Evolutionary conservation across 768 basidiomycete genomes (phyloP), one percentile per base, ranked within the genome.

Genomic region (Pluteus cervinus): DNA sequence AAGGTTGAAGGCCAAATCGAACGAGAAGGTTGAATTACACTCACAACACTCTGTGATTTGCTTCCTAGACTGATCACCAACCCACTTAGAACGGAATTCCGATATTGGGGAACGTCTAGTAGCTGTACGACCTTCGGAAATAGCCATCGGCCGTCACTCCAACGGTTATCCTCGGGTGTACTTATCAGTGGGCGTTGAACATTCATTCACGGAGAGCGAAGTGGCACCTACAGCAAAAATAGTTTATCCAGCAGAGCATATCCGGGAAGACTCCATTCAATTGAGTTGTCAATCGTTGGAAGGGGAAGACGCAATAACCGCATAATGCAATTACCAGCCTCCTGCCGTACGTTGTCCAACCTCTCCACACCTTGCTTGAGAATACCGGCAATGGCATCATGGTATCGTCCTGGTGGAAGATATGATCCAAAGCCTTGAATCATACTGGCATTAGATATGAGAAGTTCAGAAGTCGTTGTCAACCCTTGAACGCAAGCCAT

Each of bases 311-410:
- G 49, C 32, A 88, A 49, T 20, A 91, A 56, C 40, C 56, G 56
- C 37, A 67, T 29, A 44, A 91, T 66, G 45, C 75, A 68, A 43
- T 68, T 63, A 1, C 89, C 89, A 7, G 88, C 86, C 34, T 75
- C 78, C 41, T 83, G 85, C 30, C 94, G 74, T 33, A 97, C 87
- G 51, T 84, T 90, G 54, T 96, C 92, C 12, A 98, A 71, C 49
- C 90, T 72, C 58, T 97, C 94, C 20, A 87, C 79, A 4, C 87
- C 86, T 53, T 93, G 91, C 61, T 90, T 94, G 40, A 93, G 65
- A 31, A 92, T 73, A 0, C 80, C 79, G 10, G 70, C 72, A 31
- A 91, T 55, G 10, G 73, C 67, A 4, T 55, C 52, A 40, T 78
- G 75, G 54, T 76, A 86, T 40, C 65, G 69, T 14, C 61, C 50